These are phyloP conservation scores for Tylopilus plumbeoviolaceoides DNA, from an alignment of 768 basidiomycete species.

Conservation along the genomic window DNA sequence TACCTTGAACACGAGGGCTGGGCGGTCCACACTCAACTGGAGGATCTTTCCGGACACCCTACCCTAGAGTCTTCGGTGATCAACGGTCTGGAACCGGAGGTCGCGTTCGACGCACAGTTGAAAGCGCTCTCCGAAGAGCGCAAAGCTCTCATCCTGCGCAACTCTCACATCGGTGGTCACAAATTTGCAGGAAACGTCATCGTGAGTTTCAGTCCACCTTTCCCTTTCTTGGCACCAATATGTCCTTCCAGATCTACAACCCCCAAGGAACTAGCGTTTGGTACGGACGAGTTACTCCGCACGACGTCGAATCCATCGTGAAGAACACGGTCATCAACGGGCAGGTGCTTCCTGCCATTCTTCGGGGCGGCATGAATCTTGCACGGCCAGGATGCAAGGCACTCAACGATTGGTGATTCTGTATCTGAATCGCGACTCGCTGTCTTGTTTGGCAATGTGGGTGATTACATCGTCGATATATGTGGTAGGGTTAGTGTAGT, in stretches of 20 bases:
- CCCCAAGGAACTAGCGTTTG: slow-evolving; percentile 84
- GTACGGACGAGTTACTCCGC: slow-evolving; percentile 91
- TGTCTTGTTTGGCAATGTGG: slow-evolving; percentile 1
- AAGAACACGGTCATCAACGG: slow-evolving; percentile 85
- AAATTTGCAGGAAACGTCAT: slow-evolving; percentile 89
- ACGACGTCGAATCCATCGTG: slow-evolving; percentile 83
- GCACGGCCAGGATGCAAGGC: slow-evolving; percentile 60
- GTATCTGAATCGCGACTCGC: background rate
- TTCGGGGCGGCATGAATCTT: slow-evolving; percentile 85
- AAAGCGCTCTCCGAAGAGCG: slow-evolving; percentile 49
- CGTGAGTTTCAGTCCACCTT: slow-evolving; percentile 45
- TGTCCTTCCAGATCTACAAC: slow-evolving; percentile 64
- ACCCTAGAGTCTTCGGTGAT: slow-evolving; percentile 23
- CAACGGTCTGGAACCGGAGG: slow-evolving; percentile 41
- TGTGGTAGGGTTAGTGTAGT: slow-evolving; percentile 25
- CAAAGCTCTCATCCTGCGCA: slow-evolving; percentile 77
- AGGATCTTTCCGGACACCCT: slow-evolving; percentile 43
- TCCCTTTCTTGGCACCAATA: background rate
- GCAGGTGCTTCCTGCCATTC: slow-evolving; percentile 75
- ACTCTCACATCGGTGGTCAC: slow-evolving; percentile 92
- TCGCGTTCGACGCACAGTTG: slow-evolving; percentile 45
- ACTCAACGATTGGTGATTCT: slow-evolving; percentile 67
- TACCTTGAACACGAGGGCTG: slow-evolving; percentile 66
- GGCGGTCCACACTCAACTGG: slow-evolving; percentile 71
- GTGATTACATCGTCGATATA: slow-evolving; percentile 25